Evolutionary conservation across 805 yeast genomes (phyloP).

Genomic region (Starmerella bombicola): DNA sequence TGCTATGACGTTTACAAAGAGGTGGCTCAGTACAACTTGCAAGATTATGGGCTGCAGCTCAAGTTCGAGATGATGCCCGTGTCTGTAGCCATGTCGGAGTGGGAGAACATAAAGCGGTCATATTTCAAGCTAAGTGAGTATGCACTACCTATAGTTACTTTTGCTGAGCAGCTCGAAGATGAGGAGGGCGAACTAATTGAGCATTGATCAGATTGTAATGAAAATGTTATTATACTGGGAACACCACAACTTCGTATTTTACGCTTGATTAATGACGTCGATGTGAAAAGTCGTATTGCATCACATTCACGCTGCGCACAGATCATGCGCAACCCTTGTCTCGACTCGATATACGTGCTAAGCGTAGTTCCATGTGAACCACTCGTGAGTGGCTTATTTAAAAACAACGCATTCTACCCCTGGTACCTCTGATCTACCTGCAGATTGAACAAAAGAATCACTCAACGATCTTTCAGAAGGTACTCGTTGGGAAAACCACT

Average conservation of each 20-base stretch:
- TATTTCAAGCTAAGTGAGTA: conserved; percentile 29
- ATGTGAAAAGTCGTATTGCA: too few relatives aligned
- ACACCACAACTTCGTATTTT: not conserved
- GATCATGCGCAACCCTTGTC: too few relatives aligned
- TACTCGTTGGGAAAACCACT: too few relatives aligned
- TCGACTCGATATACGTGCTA: too few relatives aligned
- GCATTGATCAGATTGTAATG: not conserved
- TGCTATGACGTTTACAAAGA: conserved; percentile 75
- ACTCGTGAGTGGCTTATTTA: too few relatives aligned
- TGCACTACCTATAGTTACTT: conserved; percentile 26
- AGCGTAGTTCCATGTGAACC: too few relatives aligned
- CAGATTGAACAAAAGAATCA: too few relatives aligned
- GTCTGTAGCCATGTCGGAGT: conserved; percentile 29
- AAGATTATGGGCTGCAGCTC: conserved; percentile 63
- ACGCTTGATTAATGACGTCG: too few relatives aligned
- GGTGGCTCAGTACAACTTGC: conserved; percentile 67
- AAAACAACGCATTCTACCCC: too few relatives aligned
- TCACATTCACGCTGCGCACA: too few relatives aligned
- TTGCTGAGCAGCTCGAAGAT: conserved; percentile 14
- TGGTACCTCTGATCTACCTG: too few relatives aligned
- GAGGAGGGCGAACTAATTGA: conserved; percentile 16
- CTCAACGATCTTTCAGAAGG: too few relatives aligned
- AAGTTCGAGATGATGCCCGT: conserved; percentile 33
- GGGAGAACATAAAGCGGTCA: conserved; percentile 28
- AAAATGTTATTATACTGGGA: not conserved